These are phyloP conservation scores for Saccharomycopsis sp. DNA, from an alignment of 805 yeast genomes.

Conservation along the genomic window DNA sequence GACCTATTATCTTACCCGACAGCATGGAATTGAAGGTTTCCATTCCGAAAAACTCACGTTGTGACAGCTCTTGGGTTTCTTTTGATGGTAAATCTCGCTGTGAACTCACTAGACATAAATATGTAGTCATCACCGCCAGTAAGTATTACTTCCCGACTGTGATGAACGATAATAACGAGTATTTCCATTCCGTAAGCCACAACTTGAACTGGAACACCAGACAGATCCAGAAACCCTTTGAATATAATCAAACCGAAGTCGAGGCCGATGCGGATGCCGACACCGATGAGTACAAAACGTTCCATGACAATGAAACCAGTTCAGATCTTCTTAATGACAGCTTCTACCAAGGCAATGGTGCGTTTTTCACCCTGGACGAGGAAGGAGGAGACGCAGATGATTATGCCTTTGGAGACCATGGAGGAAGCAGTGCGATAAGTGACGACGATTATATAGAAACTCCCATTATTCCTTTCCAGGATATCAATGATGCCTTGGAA, in stretches of 20 bases:
- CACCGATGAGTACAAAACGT: neutral
- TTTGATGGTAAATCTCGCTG: slow-evolving; percentile 90
- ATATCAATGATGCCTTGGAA: slow-evolving; percentile 19
- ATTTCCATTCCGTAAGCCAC: slow-evolving; percentile 77
- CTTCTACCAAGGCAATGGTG: neutral
- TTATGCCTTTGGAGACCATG: neutral
- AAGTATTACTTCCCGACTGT: slow-evolving; percentile 95
- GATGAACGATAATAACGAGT: slow-evolving; percentile 62
- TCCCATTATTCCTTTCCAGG: slow-evolving; percentile 17
- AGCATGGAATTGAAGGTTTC: slow-evolving; percentile 80
- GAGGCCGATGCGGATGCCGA: slow-evolving; percentile 6
- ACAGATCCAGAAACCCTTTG: slow-evolving; percentile 69
- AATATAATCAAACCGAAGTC: slow-evolving; percentile 5
- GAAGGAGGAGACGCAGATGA: neutral
- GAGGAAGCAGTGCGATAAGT: neutral
- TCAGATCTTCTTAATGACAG: neutral
- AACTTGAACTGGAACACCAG: slow-evolving; percentile 92
- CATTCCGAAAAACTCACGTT: slow-evolving; percentile 74
- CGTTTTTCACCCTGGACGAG: slow-evolving; percentile 1
- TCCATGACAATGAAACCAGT: neutral
- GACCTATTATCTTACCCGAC: slow-evolving; percentile 90
- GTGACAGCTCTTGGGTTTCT: slow-evolving; percentile 88
- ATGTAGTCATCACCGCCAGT: slow-evolving; percentile 76
- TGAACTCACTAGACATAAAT: slow-evolving; percentile 77
- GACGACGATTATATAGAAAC: slow-evolving; percentile 20